Evolutionary conservation across 306 rosid genomes (phyloP), one percentile per base, ranked within the genome.

Genomic region (Nissolia schottii): DNA sequence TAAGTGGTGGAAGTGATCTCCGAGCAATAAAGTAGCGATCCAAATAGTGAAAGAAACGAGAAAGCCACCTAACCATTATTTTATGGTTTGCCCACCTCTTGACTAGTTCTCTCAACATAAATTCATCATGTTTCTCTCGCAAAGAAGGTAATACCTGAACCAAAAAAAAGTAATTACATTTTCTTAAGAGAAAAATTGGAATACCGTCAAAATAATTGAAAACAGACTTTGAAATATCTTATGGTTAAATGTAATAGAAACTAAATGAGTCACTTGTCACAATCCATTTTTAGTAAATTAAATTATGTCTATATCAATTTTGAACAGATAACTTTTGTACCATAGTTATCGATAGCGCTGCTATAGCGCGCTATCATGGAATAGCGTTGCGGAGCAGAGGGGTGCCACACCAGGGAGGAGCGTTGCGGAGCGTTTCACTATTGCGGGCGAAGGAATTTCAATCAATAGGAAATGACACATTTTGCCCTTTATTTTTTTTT

Each of bases 41-140:
- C 59, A 88, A 79, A 57, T 88, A 88, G 72, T 84, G 80, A 56
- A 88, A 88, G 76, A 88, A 86, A 20, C 89, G 90, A 40, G 93
- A 88, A 54, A 84, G 79, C 93, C 95, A 86, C 75, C 91, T 84
- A 57, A 82, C 89, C 89, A 89, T 86, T 20, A 88, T 67, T 77
- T 86, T 88, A 78, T 88, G 90, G 78, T 86, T 89, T 23, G 84
- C 73, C 97, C 97, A 89, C 78, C 97, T 84, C 73, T 73, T 84
- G 24, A 86, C 92, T 59, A 92, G 90, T 72, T 92, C 97, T 50
- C 85, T 85, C 80, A 92, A 69, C 93, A 92, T 85, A 76, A 84
- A 87, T 41, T 89, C 96, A 67, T 85, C 93, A 6, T 86, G 97
- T 77, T 89, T 92, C 81, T 89, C 97, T 79, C 82, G 79, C 77